Percentiles rank a stretch among this genome's conserved stretches.
phyloP scores from a whole-genome alignment of 1,284 basidiomycete species.

The Prillingera fragicola region DNA sequence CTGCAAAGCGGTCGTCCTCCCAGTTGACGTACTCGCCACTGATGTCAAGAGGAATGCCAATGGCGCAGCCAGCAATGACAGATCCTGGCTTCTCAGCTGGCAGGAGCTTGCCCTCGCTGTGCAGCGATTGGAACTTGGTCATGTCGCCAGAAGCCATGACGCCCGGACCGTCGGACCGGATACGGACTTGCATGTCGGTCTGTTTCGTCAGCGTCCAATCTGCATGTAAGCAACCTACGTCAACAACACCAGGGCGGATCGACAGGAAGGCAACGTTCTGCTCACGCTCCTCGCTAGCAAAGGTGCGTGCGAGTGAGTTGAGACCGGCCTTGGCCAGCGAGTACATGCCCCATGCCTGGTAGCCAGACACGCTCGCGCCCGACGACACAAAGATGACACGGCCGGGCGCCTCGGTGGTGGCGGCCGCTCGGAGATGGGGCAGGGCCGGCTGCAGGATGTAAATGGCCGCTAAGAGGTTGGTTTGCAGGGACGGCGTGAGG shows the following conservation, averaged over 20 bases:
- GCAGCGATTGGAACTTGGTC: slow-evolving; percentile 48
- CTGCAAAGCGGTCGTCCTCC: slow-evolving; percentile 40
- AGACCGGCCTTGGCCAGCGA: slow-evolving; percentile 51
- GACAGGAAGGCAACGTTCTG: slow-evolving; percentile 47
- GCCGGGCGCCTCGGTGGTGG: slow-evolving; percentile 22
- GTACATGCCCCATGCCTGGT: slow-evolving; percentile 53
- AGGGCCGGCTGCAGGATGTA: slow-evolving; percentile 50
- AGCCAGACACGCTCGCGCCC: slow-evolving; percentile 51
- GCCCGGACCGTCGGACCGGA: slow-evolving; percentile 36
- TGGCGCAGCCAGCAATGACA: slow-evolving; percentile 51
- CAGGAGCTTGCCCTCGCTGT: slow-evolving; percentile 49
- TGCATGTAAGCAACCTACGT: slow-evolving; percentile 32
- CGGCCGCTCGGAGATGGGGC: slow-evolving; percentile 47
- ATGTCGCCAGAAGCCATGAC: slow-evolving; percentile 47
- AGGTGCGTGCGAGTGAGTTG: slow-evolving; percentile 51
- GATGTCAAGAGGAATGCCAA: slow-evolving; percentile 37
- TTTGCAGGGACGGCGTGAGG: slow-evolving; percentile 39
- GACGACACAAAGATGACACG: slow-evolving; percentile 52
- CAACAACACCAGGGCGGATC: slow-evolving; percentile 53
- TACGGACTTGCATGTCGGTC: slow-evolving; percentile 44
- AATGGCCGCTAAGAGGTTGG: slow-evolving; percentile 53
- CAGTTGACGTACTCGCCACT: slow-evolving; percentile 53
- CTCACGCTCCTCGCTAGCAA: slow-evolving; percentile 52
- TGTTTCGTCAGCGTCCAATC: not conserved
- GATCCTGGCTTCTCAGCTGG: slow-evolving; percentile 49